Evolutionary conservation across 192 early-diverging fungal species (phyloP).

Genomic region (Umbelopsis isabellina): DNA sequence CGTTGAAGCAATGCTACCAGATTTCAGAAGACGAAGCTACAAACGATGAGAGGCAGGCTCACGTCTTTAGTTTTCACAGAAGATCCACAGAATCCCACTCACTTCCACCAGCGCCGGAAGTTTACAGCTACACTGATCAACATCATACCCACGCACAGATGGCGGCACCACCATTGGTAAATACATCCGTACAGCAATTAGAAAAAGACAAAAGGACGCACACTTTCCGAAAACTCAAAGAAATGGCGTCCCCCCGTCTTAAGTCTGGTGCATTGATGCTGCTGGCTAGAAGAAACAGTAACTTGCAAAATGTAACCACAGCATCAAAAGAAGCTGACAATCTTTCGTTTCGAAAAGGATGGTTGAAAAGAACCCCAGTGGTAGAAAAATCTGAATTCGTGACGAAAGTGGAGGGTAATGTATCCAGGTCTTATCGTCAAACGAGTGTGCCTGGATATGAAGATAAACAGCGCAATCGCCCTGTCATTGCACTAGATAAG

Average conservation of each 20-base stretch:
- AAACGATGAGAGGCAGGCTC: no score
- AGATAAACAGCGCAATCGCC: no score
- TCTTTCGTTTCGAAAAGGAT: conserved; percentile 2
- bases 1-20: no score
- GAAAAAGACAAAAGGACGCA: conserved; percentile 13
- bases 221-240: conserved; percentile 1
- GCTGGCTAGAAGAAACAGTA: conserved; percentile 7
- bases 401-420: background rate
- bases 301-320: background rate
- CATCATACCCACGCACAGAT: no score
- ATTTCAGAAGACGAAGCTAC: no score
- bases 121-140: no score
- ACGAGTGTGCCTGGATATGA: no score
- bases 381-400: background rate
- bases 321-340: background rate
- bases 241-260: conserved; percentile 4
- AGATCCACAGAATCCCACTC: no score
- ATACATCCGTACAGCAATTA: background rate
- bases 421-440: background rate
- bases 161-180: background rate
- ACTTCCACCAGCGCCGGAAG: no score
- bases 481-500: no score
- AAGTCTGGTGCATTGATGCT: conserved; percentile 13
- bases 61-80: no score
- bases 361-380: background rate